Base-by-base conservation (phyloP, 306 rosid species). In the Echinosophora koreensis region DNA sequence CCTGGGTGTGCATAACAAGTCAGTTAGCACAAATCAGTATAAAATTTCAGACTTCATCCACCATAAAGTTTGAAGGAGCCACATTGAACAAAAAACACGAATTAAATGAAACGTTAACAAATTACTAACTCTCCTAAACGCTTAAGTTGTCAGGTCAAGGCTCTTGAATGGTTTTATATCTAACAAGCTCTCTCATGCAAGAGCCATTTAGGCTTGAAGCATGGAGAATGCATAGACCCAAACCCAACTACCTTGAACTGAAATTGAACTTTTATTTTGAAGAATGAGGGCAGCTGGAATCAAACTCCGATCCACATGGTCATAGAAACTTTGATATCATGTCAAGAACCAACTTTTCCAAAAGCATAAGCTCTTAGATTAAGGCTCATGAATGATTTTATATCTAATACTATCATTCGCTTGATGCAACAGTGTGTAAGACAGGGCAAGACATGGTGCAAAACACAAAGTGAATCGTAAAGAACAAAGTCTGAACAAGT, bases 1-100 rank as follows among this genome's bases (percentile, higher is more conserved):
- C 98, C 98, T 95, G 80, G 37, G 44, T 38, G 47, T 17, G 59
- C 61, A 64, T 8, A 14, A 12, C 32, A 67, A 35, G 50, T 44
- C 55, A 27, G 16, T 47, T 44, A 34, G n/a, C 32, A 22, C 75
- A 38, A 62, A 77, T 32, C 78, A 55, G 56, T 14, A 60, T 27
- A 73, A 64, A 65, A 55, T 35, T 50, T 58, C 56, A 79, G 38
- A 35, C 22, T 18, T 49, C 32, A 1, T n/a, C 42, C 56, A 30
- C 41, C 16, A 8, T 54, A 35, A 17, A 74, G 22, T 62, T 69
- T 12, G 56, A 42, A 55, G 8, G 13, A 65, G 66, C 63, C 28
- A 46, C 63, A 60, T 49, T 38, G 27, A 74, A 16, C 1, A 15
- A 56, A 4, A 80, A 46, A 14, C 39, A 46, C 10, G 8, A 56